These are phyloP conservation scores for Lentinula novae-zelandiae DNA, from an alignment of 1,284 basidiomycete species.

Conservation along the genomic window DNA sequence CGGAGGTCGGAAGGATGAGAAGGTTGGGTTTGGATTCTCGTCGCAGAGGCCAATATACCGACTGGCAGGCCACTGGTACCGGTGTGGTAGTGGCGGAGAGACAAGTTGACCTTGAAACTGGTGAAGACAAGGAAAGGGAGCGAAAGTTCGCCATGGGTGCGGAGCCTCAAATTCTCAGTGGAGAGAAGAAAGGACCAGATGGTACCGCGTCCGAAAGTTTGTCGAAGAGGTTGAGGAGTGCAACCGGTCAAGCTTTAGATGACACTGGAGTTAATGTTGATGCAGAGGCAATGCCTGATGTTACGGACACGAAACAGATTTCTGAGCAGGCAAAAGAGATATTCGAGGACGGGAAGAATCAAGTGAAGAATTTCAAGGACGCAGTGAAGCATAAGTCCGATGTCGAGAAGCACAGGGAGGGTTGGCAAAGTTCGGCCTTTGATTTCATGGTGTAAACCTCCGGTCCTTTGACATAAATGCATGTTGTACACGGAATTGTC, in stretches of 20 bases:
- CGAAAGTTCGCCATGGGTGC: conserved; percentile 61
- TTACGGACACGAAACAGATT: conserved; percentile 27
- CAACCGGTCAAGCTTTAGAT: conserved; percentile 25
- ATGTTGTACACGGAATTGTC: not conserved
- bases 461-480: too few relatives aligned
- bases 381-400: conserved; percentile 41
- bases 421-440: conserved; percentile 53
- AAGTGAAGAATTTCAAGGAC: conserved; percentile 42
- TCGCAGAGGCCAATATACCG: conserved; percentile 23
- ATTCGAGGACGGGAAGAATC: conserved; percentile 34
- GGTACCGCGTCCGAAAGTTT: conserved; percentile 50
- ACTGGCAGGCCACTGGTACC: conserved; percentile 54
- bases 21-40: conserved; percentile 30
- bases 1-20: conserved; percentile 55
- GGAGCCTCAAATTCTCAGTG: conserved; percentile 64
- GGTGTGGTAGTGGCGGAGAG: conserved; percentile 53
- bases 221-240: conserved; percentile 29
- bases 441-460: conserved; percentile 22
- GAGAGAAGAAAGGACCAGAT: conserved; percentile 60
- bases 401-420: conserved; percentile 35
- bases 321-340: conserved; percentile 28
- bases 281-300: conserved; percentile 23
- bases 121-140: conserved; percentile 26
- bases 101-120: conserved; percentile 19
- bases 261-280: conserved; percentile 24